Percentiles rank a stretch among this genome's conserved stretches.
phyloP scores from a whole-genome alignment of 75 land plant species.

The Sequoia sempervirens region DNA sequence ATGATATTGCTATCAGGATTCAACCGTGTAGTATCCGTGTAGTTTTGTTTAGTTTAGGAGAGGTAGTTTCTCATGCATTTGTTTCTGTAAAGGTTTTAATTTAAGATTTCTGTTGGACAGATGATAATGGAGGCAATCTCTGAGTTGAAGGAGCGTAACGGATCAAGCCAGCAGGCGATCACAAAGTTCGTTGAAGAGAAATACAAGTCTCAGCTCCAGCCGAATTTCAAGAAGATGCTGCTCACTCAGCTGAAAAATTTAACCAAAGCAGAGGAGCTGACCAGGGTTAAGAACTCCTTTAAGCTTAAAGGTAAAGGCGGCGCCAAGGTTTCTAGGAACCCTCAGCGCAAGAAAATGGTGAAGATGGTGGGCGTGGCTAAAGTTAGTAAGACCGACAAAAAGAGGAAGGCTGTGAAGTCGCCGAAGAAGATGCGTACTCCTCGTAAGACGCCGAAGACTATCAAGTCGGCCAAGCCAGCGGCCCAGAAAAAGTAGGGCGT shows the following conservation, averaged over 20 bases:
- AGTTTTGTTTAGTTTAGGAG: no score
- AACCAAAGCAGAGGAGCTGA: constrained; percentile 47
- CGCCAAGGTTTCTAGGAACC: neutral
- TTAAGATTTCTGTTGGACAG: constrained; percentile 15
- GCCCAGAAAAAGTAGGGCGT: neutral
- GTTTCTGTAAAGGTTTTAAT: no score
- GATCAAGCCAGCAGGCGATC: constrained; percentile 86
- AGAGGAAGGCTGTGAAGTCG: neutral
- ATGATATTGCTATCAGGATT: no score
- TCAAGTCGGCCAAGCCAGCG: neutral
- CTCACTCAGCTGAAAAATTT: constrained; percentile 59
- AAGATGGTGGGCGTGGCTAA: neutral
- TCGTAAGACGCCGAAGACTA: neutral
- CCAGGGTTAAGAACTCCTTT: constrained; percentile 72
- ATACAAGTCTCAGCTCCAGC: constrained; percentile 40
- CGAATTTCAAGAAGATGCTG: constrained; percentile 71
- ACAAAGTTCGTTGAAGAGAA: constrained; percentile 74
- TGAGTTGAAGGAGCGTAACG: constrained; percentile 65
- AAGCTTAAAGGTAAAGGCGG: constrained; percentile 38
- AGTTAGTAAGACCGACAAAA: neutral
- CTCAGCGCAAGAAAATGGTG: neutral
- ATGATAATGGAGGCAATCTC: constrained; percentile 76
- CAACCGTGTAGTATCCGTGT: no score
- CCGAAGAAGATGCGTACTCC: neutral
- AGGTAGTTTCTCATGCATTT: no score